Evolutionary conservation across 441 rosid species (phyloP).

Genomic region (Iberis amara): DNA sequence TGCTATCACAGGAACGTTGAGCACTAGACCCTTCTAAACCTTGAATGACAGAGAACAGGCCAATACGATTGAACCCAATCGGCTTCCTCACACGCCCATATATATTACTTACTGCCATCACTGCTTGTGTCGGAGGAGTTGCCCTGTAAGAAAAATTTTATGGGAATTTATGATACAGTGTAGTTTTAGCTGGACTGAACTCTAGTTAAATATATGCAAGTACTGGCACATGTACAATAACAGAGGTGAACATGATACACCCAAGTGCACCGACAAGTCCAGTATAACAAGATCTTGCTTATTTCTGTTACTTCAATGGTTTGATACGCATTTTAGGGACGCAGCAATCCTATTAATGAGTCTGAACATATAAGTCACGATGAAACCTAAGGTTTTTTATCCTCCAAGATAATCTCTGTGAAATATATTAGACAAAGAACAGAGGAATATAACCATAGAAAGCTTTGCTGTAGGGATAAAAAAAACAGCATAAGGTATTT

Average conservation of each 20-base stretch:
- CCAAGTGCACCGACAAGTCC: background rate
- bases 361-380: conserved; percentile 10
- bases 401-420: background rate
- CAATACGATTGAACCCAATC: conserved; percentile 65
- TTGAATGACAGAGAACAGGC: conserved; percentile 58
- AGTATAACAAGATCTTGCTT: conserved; percentile 17
- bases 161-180: conserved; percentile 3
- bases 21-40: conserved; percentile 42
- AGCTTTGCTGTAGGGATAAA: background rate
- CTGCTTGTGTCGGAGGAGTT: conserved; percentile 95
- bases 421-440: background rate
- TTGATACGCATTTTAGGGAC: conserved; percentile 12
- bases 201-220: no score
- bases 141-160: conserved; percentile 48
- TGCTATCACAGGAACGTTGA: conserved; percentile 35
- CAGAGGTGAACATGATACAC: no score
- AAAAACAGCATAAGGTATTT: conserved; percentile 17
- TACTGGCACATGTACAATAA: no score
- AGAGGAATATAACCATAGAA: conserved; percentile 6
- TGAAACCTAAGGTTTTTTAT: background rate
- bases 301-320: conserved; percentile 13
- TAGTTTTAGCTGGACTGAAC: background rate
- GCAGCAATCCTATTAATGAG: conserved; percentile 7
- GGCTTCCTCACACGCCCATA: conserved; percentile 99
- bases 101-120: conserved; percentile 85